Base-by-base conservation (phyloP, 169 alveolate genomes). In the Plasmodium vinckei region DNA sequence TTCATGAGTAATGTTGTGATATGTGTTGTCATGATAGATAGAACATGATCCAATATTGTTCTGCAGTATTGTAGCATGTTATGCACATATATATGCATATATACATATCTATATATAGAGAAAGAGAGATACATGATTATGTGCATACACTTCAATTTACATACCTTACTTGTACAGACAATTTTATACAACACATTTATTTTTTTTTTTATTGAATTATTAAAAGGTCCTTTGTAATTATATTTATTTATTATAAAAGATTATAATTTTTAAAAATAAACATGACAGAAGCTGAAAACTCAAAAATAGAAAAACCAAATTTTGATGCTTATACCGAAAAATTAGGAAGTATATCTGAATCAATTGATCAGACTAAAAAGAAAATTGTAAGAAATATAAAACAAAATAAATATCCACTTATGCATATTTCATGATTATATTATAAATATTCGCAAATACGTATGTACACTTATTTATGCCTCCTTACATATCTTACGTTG, bases 251-350 rank as follows among this genome's bases (percentile, higher is more conserved):
- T 33, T 33, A 33, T 33, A 33, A 33, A 33, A 51, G 6, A 51
- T 13, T 15, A 51, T 51, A 13, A 13, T 7, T 51, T 51, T 51
- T 51, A 5, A 15, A 51, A 51, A 51, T 15, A 51, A 51, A 51
- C 64, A 82, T 82, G 90, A 82, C 90, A 39, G 90, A 82, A 51
- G 90, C 90, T 9, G 90, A 82, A 56, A 82, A 67, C 17, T 33
- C 69, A 42, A 82, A 67, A 27, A 71, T 82, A 10, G 90, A 82
- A 71, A 82, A 82, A 33, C 90, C 90, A 4, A 84, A 82, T 72
- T 69, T 82, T 33, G 90, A 82, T 72, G 90, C 90, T 7, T 82
- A 82, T 33, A 82, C 67, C 53, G 90, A 82, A 60, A 82, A 82
- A 60, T 25, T 82, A 53, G 60, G 49, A 3, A 82, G 46, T 51